phyloP scores from a whole-genome alignment of 192 early-diverging fungal genomes.

The Fimicolochytrium jonesii region DNA sequence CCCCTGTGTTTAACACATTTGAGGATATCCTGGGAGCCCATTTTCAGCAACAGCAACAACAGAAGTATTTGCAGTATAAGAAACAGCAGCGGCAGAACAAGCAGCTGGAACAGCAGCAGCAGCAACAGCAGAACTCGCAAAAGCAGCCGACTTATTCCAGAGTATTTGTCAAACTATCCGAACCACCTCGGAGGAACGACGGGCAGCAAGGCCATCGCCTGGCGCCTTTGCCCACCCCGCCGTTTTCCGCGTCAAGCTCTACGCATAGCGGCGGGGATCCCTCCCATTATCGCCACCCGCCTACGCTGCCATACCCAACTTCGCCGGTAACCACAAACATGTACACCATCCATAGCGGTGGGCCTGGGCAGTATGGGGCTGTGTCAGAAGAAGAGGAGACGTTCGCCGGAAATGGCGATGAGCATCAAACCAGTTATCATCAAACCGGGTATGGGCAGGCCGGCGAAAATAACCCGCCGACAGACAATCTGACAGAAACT shows the following conservation, averaged over 20 bases:
- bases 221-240: slow-evolving; percentile 24
- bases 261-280: slow-evolving; percentile 10
- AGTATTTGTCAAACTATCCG: no score
- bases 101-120: slow-evolving; percentile 1
- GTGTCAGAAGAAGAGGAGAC: no score
- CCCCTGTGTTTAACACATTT: slow-evolving; percentile 13
- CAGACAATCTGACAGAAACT: no score
- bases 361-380: no score
- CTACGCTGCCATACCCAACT: slow-evolving; percentile 12
- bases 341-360: no score
- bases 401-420: no score
- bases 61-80: neutral
- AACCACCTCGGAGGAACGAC: no score
- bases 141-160: neutral
- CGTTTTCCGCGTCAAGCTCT: slow-evolving; percentile 20
- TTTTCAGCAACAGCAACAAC: slow-evolving; percentile 7
- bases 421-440: no score
- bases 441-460: no score
- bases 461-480: no score
- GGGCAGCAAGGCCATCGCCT: no score
- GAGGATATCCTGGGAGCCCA: slow-evolving; percentile 20
- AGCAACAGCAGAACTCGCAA: neutral
- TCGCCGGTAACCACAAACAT: no score
- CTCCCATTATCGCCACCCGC: slow-evolving; percentile 9
- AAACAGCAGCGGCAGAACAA: neutral